phyloP scores from a whole-genome alignment of 83 land plant genomes.

The Isoetes engelmannii region DNA sequence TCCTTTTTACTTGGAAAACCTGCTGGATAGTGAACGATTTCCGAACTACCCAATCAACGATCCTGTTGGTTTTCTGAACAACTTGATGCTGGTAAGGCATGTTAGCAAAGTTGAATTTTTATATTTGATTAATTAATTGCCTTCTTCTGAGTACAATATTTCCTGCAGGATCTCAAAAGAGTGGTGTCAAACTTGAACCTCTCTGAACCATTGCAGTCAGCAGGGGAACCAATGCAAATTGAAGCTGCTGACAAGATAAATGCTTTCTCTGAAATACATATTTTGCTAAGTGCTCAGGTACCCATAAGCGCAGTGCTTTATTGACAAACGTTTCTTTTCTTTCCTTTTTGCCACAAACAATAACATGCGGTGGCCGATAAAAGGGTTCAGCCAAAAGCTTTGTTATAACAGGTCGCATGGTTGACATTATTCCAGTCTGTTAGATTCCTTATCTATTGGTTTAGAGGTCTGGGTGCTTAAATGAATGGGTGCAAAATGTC shows the following conservation, averaged over 20 bases:
- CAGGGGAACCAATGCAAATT: slow-evolving; percentile 26
- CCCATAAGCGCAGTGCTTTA: no score
- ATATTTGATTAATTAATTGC: neutral
- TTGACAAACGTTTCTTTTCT: no score
- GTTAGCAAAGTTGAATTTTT: neutral
- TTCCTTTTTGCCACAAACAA: no score
- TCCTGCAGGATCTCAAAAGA: slow-evolving; percentile 20
- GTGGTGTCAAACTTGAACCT: slow-evolving; percentile 4
- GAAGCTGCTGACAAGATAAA: no score
- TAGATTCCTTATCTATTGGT: no score
- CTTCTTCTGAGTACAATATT: slow-evolving; percentile 1
- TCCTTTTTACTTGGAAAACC: slow-evolving; percentile 44
- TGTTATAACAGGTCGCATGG: no score
- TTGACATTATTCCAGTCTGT: no score
- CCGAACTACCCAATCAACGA: slow-evolving; percentile 46
- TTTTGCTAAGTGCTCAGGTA: slow-evolving; percentile 28
- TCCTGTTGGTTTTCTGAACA: slow-evolving; percentile 34
- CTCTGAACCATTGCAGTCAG: no score
- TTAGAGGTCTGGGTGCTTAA: no score
- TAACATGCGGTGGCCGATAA: no score
- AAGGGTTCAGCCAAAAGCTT: no score
- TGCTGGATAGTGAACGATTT: slow-evolving; percentile 42
- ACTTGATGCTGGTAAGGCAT: slow-evolving; percentile 32
- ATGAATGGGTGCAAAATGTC: no score
- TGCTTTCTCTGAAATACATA: slow-evolving; percentile 20